Percentiles rank a stretch among this genome's conserved stretches.
Conservation (phyloP, 257 asterid genomes). For the Capsicum rhomboideum region DNA sequence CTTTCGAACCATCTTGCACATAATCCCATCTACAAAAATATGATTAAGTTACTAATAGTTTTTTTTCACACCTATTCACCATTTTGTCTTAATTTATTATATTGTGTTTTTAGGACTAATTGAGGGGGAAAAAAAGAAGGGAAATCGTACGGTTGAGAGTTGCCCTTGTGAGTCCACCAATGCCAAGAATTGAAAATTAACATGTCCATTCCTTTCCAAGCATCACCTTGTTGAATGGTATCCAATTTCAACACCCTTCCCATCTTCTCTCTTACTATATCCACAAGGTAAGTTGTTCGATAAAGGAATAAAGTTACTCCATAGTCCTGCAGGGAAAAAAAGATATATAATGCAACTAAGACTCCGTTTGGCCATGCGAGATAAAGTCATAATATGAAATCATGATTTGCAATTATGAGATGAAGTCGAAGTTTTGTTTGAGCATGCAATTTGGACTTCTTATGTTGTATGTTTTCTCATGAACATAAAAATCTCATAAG, state of each 20-base stretch:
- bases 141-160: constrained; percentile 38
- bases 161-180: constrained; percentile 89
- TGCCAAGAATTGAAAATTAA: constrained; percentile 72
- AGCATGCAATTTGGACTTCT: too few relatives aligned
- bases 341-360: too few relatives aligned
- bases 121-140: neutral
- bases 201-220: constrained; percentile 81
- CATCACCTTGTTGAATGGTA: constrained; percentile 56
- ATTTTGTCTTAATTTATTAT: neutral
- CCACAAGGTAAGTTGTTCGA: constrained; percentile 63
- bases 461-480: too few relatives aligned
- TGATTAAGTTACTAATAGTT: neutral
- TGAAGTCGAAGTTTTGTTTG: too few relatives aligned
- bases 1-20: constrained; percentile 39
- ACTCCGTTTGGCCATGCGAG: too few relatives aligned
- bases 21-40: constrained; percentile 43
- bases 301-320: constrained; percentile 43
- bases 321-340: constrained; percentile 36
- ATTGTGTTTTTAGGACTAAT: neutral
- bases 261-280: constrained; percentile 39
- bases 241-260: constrained; percentile 56
- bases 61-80: neutral
- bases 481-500: too few relatives aligned
- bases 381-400: too few relatives aligned
- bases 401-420: too few relatives aligned